These are phyloP conservation scores for Pulveroboletus sp. DNA, from an alignment of 768 basidiomycete genomes.

Conservation along the genomic window DNA sequence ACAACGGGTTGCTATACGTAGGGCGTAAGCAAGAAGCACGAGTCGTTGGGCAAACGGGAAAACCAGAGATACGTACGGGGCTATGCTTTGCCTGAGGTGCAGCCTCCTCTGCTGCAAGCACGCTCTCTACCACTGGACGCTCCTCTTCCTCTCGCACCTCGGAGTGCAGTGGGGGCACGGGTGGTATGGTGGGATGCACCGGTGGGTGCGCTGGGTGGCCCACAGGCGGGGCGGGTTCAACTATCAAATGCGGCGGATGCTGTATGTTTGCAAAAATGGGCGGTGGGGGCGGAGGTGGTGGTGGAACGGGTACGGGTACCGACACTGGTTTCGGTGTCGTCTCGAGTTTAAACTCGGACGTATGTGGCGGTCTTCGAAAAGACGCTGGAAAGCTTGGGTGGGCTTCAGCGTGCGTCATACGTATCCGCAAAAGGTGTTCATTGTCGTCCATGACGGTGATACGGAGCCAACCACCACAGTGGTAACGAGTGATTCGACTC, in stretches of 20 bases:
- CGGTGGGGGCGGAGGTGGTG: conserved; percentile 8
- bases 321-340: conserved; percentile 25
- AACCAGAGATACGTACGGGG: conserved; percentile 10
- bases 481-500: conserved; percentile 33
- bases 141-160: conserved; percentile 18
- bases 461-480: conserved; percentile 34
- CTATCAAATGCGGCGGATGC: conserved; percentile 19
- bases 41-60: background rate
- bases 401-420: conserved; percentile 35
- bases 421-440: conserved; percentile 33
- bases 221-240: conserved; percentile 16
- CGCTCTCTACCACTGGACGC: conserved; percentile 9
- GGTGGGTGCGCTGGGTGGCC: conserved; percentile 9
- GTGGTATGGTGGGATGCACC: conserved; percentile 8
- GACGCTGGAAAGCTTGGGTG: conserved; percentile 33
- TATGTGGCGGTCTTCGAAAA: conserved; percentile 31
- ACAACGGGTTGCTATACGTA: conserved; percentile 21
- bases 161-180: conserved; percentile 7
- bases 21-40: background rate
- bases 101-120: conserved; percentile 19
- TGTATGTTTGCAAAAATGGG: conserved; percentile 25
- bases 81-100: conserved; percentile 11
- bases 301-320: conserved; percentile 7
- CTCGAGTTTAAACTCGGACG: conserved; percentile 33
- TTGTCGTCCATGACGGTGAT: conserved; percentile 38